Evolutionary conservation across 129 eudicot species (phyloP).

Genomic region (Ambrosia trifida): DNA sequence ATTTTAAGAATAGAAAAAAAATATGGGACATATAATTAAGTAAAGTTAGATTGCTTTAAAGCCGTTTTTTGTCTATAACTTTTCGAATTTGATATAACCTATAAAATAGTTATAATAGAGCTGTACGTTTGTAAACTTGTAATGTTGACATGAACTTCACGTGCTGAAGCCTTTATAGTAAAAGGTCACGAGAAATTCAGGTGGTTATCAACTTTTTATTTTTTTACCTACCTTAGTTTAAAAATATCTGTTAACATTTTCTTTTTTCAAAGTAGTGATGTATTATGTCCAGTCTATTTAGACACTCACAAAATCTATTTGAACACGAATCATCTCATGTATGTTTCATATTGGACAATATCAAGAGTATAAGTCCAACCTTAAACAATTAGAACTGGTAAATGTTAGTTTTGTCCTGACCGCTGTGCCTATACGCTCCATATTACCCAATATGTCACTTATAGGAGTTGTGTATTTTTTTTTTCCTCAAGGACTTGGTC

Average conservation of each 20-base stretch:
- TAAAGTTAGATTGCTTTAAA: conserved; percentile 14
- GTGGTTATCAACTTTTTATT: conserved; percentile 27
- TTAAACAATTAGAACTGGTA: too few species aligned
- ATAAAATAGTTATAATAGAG: conserved; percentile 3
- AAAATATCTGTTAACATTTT: not conserved
- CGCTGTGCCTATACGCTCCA: too few species aligned
- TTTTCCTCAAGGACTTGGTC: too few species aligned
- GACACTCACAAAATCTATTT: too few species aligned
- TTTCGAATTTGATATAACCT: not conserved
- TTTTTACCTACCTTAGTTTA: conserved; percentile 22
- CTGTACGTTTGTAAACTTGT: conserved; percentile 23
- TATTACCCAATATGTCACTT: too few species aligned
- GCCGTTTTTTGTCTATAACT: not conserved
- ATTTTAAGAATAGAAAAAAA: not conserved
- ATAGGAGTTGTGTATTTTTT: too few species aligned
- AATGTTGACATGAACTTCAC: conserved; percentile 25
- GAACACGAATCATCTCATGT: too few species aligned
- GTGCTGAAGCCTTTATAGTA: conserved; percentile 29
- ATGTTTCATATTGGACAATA: too few species aligned
- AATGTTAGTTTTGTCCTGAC: too few species aligned
- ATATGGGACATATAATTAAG: not conserved
- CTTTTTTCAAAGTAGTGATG: not conserved
- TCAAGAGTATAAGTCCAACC: too few species aligned
- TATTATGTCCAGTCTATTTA: too few species aligned
- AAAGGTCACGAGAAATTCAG: conserved; percentile 35